A percentile compares a stretch with the other conserved stretches of the same genome.
phyloP scores from a whole-genome alignment of 2,329 filamentous ascomycete genomes.

The Akanthomyces lecanii region DNA sequence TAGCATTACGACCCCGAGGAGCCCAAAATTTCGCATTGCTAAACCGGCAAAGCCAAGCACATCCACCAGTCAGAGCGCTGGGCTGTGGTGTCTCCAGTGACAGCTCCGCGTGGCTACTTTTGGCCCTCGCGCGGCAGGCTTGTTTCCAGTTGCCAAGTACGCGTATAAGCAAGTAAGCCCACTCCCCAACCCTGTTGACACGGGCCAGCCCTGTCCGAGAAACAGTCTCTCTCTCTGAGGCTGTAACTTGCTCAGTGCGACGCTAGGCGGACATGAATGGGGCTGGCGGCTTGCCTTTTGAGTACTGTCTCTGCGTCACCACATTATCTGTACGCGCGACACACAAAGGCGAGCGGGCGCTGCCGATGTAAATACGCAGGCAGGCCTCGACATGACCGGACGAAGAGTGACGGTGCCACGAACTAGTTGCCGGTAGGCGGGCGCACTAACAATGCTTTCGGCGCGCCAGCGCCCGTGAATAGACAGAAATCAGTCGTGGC shows the following conservation, averaged over 20 bases:
- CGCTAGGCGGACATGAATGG: not conserved
- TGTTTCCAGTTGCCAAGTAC: not conserved
- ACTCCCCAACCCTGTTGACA: not conserved
- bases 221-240: not conserved
- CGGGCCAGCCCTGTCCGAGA: not conserved
- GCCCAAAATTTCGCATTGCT: not conserved
- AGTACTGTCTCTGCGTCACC: not conserved
- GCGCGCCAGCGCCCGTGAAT: not conserved
- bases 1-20: slow-evolving; percentile 1
- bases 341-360: not conserved
- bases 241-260: not conserved
- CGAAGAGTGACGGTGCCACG: not conserved
- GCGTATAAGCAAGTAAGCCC: not conserved
- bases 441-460: not conserved
- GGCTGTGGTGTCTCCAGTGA: not conserved
- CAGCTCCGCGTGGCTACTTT: not conserved
- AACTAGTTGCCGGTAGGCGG: not conserved
- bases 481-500: not conserved
- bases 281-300: not conserved
- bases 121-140: not conserved
- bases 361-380: not conserved
- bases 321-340: not conserved
- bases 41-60: no score
- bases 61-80: not conserved
- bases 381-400: not conserved